A percentile compares a stretch with the other conserved stretches of the same genome.
Evolutionary conservation across 148 eudicot species (phyloP).

Genomic region (Polygonum maritimum): DNA sequence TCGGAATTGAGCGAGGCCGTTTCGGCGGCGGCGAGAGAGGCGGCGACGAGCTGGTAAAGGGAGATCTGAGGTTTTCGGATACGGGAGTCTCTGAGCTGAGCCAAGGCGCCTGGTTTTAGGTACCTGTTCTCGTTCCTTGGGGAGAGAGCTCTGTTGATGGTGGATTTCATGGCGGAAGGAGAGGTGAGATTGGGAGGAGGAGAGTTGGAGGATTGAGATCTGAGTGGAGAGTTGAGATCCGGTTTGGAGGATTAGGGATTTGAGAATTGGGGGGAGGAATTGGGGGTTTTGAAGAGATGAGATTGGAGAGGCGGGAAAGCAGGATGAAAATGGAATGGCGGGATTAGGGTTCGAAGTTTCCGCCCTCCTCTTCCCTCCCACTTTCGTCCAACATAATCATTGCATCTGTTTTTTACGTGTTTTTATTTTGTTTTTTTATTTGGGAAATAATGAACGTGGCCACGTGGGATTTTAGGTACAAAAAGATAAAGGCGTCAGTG

Average conservation of each 20-base stretch:
- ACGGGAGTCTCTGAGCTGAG: conserved; percentile 12
- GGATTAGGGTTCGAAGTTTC: conserved; percentile 8
- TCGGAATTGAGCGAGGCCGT: neutral
- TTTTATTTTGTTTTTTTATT: neutral
- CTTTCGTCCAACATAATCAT: neutral
- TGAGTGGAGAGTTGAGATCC: neutral
- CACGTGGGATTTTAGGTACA: no score
- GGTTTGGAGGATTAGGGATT: neutral
- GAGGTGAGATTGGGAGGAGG: neutral
- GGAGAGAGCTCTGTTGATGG: neutral
- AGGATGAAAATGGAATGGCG: neutral
- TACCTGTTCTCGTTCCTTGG: neutral
- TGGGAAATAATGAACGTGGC: neutral
- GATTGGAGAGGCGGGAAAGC: neutral
- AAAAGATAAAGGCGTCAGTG: no score
- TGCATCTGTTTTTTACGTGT: neutral
- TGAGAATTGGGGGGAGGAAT: neutral
- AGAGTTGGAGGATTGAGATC: neutral
- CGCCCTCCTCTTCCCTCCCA: neutral
- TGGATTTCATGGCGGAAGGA: neutral
- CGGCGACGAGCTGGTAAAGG: neutral
- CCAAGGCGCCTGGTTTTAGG: conserved; percentile 13
- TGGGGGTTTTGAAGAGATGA: neutral
- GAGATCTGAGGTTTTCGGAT: conserved; percentile 7
- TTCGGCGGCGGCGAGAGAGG: neutral